These are phyloP conservation scores for Sugiyamaella lignohabitans DNA, from an alignment of 805 yeast species.

Conservation along the genomic window DNA sequence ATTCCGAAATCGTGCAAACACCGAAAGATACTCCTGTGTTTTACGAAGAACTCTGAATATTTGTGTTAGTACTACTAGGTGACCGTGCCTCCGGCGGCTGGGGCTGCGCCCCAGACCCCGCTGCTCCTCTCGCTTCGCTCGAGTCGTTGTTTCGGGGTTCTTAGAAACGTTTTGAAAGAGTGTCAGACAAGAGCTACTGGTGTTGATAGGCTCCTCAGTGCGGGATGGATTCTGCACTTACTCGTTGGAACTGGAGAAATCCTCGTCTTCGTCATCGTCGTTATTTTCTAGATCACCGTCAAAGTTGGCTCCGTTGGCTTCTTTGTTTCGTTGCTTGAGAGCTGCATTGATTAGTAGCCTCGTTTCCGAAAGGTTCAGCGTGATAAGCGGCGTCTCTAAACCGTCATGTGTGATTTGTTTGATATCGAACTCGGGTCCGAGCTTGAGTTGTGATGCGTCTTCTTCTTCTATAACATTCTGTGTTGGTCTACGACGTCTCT, in stretches of 20 bases:
- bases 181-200: no score
- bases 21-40: constrained; percentile 78
- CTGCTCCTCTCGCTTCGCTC: no score
- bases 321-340: constrained; percentile 60
- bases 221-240: no score
- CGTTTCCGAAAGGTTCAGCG: constrained; percentile 85
- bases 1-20: constrained; percentile 85
- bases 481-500: constrained; percentile 65
- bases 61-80: neutral
- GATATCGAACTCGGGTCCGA: constrained; percentile 89
- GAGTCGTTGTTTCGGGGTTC: no score
- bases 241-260: constrained; percentile 33
- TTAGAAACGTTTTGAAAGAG: no score
- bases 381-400: constrained; percentile 64
- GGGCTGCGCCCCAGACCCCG: no score
- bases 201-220: no score
- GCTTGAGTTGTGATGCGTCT: constrained; percentile 76
- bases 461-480: constrained; percentile 76
- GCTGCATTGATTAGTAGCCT: constrained; percentile 87
- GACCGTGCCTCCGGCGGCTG: no score
- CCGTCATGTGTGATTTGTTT: constrained; percentile 79
- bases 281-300: constrained; percentile 34
- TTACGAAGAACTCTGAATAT: constrained; percentile 81
- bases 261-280: constrained; percentile 34
- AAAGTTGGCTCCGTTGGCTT: constrained; percentile 28